Evolutionary conservation across 2,329 filamentous ascomycete genomes (phyloP), one percentile per base, ranked within the genome.

Genomic region (Ophiocordyceps polyrhachis-furcata): DNA sequence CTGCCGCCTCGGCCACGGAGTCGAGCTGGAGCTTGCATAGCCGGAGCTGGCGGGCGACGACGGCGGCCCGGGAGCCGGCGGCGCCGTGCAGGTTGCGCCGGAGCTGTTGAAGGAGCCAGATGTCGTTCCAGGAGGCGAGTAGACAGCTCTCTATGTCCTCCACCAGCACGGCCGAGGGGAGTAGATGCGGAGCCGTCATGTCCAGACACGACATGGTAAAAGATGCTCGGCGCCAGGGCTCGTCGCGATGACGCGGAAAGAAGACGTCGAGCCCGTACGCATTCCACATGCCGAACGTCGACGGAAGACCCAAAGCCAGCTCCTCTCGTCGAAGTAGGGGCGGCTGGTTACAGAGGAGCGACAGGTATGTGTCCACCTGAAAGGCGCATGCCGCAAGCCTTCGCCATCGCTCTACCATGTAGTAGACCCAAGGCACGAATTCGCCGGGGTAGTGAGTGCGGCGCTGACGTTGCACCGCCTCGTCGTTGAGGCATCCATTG

Each of bases 311-410:
- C 5, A 62, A 50, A 14, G 63, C 57, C 0, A 68, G 48, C 44
- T 68, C 65, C 46, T 65, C 61, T 1, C 56, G 46, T 5, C 55
- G 53, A 0, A 67, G 46, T 0, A 56, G 44, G 0, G 58, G 53
- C 1, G 62, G 53, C 41, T 65, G 55, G 44, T 52, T 52, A 46
- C 44, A 57, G 29, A 55, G 51, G 8, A 58, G 50, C 28, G 60
- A 61, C 8, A 67, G 42, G 28, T 62, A 65, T 0, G 53, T 43
- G 46, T 68, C 65, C 23, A 67, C 51, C 44, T 65, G 65, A 45
- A 62, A 61, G 1, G 63, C 48, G 23, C 51, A 55, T 2, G 53
- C 40, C 2, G 59, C 56, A 8, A 66, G 44, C 43, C 63, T 67
- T 42, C 61, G 59, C 55, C 62, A 62, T 7, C 55, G 50, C 37